Percentiles rank a stretch among this genome's conserved stretches.
Conservation (phyloP, 108 stramenopile genomes). For the Cyclotella atomus region DNA sequence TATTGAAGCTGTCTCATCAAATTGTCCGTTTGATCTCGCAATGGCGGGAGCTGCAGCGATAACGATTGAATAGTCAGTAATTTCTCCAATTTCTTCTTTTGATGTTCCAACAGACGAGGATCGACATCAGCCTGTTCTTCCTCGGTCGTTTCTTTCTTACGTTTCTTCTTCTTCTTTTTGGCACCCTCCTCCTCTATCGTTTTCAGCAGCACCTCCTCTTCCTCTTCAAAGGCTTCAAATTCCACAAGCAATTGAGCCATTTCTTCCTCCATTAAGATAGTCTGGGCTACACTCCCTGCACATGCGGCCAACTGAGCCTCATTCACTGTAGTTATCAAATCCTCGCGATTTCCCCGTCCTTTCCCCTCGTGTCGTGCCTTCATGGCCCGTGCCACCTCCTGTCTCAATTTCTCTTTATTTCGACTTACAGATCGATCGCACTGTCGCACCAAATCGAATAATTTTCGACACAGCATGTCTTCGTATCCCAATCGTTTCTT, state of each 20-base stretch:
- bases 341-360: constrained; percentile 55
- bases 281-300: constrained; percentile 63
- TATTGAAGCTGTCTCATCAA: constrained; percentile 72
- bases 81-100: constrained; percentile 56
- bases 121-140: constrained; percentile 36
- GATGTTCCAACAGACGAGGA: constrained; percentile 42
- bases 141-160: constrained; percentile 34
- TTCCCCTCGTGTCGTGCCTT: constrained; percentile 52
- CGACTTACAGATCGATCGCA: constrained; percentile 77
- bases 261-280: constrained; percentile 61
- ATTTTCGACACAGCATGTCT: constrained; percentile 69
- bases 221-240: constrained; percentile 38
- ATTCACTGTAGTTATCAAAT: constrained; percentile 53
- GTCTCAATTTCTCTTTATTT: constrained; percentile 83
- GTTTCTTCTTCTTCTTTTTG: constrained; percentile 27
- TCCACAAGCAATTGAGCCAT: constrained; percentile 48
- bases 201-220: constrained; percentile 44
- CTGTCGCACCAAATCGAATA: constrained; percentile 74
- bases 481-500: constrained; percentile 82
- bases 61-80: constrained; percentile 43
- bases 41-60: constrained; percentile 56
- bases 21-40: constrained; percentile 69
- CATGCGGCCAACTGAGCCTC: constrained; percentile 55
- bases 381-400: constrained; percentile 66
- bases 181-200: constrained; percentile 29